These are phyloP conservation scores for Rhynchospora breviuscula DNA, from an alignment of 176 grass and related monocot species.

Conservation along the genomic window DNA sequence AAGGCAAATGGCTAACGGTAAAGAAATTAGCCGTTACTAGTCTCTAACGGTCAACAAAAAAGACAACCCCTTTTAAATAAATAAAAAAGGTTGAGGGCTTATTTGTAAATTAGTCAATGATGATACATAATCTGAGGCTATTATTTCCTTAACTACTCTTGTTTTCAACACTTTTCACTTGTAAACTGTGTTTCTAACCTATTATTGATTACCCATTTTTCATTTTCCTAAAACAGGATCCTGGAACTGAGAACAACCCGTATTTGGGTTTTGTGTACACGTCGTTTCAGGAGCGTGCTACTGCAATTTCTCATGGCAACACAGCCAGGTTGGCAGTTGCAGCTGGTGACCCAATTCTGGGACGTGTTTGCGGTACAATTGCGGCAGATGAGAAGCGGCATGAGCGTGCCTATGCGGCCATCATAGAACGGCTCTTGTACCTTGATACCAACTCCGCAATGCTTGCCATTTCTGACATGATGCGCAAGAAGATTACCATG, in stretches of 20 bases:
- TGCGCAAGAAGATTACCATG: conserved; percentile 98
- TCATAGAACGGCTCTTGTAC: conserved; percentile 75
- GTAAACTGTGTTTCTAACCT: too few species aligned
- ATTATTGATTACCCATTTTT: not conserved
- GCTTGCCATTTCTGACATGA: conserved; percentile 88
- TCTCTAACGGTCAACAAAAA: too few species aligned
- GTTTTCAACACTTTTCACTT: too few species aligned
- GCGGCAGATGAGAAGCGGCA: conserved; percentile 98
- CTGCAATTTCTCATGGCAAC: conserved; percentile 87
- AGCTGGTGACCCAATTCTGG: conserved; percentile 64
- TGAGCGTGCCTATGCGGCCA: conserved; percentile 71
- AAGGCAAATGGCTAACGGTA: too few species aligned
- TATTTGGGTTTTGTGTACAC: conserved; percentile 96
- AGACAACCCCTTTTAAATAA: too few species aligned
- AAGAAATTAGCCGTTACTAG: too few species aligned
- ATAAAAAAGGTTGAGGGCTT: too few species aligned
- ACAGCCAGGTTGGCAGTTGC: conserved; percentile 57
- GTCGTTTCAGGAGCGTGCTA: conserved; percentile 93
- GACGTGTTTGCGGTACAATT: conserved; percentile 71
- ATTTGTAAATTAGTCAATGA: too few species aligned
- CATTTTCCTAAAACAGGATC: conserved; percentile 41
- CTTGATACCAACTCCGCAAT: conserved; percentile 71
- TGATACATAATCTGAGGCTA: too few species aligned
- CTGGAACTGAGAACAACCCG: conserved; percentile 83
- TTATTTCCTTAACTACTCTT: too few species aligned